Conservation (phyloP, 2,329 filamentous ascomycete genomes). For the Arthrocladium fulminans region DNA sequence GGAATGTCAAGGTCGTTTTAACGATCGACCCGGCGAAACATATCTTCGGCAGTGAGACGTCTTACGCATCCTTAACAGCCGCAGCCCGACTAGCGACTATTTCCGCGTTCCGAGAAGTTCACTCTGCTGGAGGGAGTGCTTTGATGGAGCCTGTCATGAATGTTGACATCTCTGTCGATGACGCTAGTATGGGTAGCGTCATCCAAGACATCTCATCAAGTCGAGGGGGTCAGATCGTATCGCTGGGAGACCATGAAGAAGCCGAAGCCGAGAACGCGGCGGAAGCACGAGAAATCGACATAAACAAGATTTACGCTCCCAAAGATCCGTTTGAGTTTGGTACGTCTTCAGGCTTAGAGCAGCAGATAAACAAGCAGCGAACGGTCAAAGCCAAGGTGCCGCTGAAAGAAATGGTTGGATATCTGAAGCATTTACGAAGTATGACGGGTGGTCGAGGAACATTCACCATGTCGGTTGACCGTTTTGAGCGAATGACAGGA, state of each 20-base stretch:
- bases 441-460: constrained; percentile 77
- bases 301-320: constrained; percentile 71
- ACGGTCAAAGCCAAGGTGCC: constrained; percentile 80
- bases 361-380: constrained; percentile 38
- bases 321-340: constrained; percentile 64
- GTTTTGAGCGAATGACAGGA: constrained; percentile 57
- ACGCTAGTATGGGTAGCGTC: constrained; percentile 68
- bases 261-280: constrained; percentile 24
- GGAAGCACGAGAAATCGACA: constrained; percentile 49
- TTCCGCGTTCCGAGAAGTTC: constrained; percentile 56
- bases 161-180: constrained; percentile 76
- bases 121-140: constrained; percentile 46
- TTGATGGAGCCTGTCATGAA: constrained; percentile 93
- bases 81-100: constrained; percentile 61
- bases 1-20: constrained; percentile 63
- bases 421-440: constrained; percentile 78
- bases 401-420: constrained; percentile 93
- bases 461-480: constrained; percentile 65
- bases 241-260: constrained; percentile 50
- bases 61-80: constrained; percentile 58
- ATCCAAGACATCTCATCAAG: constrained; percentile 71
- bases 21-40: constrained; percentile 57
- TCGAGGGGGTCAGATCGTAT: constrained; percentile 64
- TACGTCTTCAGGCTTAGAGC: constrained; percentile 26
- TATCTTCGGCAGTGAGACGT: constrained; percentile 58